Base-by-base conservation (phyloP, 108 stramenopile species). In the Epithemia pelagica region DNA sequence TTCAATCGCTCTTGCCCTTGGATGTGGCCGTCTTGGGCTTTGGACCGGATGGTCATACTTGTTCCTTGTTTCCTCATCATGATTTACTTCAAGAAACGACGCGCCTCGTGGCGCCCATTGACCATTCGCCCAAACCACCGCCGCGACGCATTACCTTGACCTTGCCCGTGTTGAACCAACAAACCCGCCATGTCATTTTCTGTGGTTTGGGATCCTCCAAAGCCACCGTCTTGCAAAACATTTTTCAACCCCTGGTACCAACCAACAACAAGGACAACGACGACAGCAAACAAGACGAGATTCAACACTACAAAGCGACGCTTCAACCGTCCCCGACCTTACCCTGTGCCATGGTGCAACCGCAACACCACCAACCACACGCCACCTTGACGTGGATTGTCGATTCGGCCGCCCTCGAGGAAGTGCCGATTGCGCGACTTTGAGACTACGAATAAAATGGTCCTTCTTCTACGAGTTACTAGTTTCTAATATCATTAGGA, bases 31-130 rank as follows among this genome's bases (percentile, higher is more conserved):
- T 98, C n/a, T 78, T 98, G 30, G 97, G 97, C 32, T 91, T 97
- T 63, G 97, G 97, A 31, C 95, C 95, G 2, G 97, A 98, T 74
- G 97, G 97, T 0, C 97, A 98, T 79, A 98, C 97, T 2, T 94
- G 93, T 62, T 92, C 90, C 20, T 72, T 98, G 28, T 98, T 98
- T 70, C 97, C 97, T 0, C 68, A 78, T 62, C 97, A 98, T 73
- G 61, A 71, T 29, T 71, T 98, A 52, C 64, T 96, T 52, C 68
- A 55, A 69, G 30, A 22, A 52, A 21, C 30, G 20, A 53, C 71
- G 21, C 32, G 32, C 21, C 78, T 73, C 56, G 94, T 98, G 25
- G 91, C 91, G 2, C 56, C 83, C 22, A 94, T 98, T 63, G 75
- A 76, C 29, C 96, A 98, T 76, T 96, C 96, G 19, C 97, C 97